Conservation (phyloP, 331 rosid species). For the Cydonia oblonga region DNA sequence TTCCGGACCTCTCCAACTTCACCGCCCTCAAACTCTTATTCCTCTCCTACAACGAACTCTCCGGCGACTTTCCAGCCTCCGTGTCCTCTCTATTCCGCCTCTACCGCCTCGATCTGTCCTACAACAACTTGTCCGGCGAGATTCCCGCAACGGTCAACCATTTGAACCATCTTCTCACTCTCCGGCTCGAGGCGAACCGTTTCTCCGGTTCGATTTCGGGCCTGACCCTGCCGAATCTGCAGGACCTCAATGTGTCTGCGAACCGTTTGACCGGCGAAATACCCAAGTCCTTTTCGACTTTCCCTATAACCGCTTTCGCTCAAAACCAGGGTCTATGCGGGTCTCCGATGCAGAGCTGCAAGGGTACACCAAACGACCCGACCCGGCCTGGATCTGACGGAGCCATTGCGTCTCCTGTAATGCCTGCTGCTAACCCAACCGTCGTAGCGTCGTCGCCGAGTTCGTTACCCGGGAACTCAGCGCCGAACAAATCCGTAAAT, state of each 20-base stretch:
- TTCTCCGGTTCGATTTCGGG: constrained; percentile 41
- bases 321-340: constrained; percentile 56
- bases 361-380: constrained; percentile 27
- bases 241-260: constrained; percentile 55
- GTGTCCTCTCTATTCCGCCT: constrained; percentile 36
- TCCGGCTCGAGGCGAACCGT: constrained; percentile 41
- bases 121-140: constrained; percentile 50
- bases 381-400: constrained; percentile 63
- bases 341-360: constrained; percentile 40
- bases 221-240: constrained; percentile 32
- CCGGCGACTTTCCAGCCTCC: constrained; percentile 48
- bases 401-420: constrained; percentile 58
- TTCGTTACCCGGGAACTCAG: constrained; percentile 30
- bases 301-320: constrained; percentile 42
- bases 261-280: constrained; percentile 51
- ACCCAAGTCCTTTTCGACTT: constrained; percentile 42
- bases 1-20: constrained; percentile 58
- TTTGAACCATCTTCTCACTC: constrained; percentile 52
- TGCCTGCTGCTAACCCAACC: constrained; percentile 21
- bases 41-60: constrained; percentile 47
- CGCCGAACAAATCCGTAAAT: neutral
- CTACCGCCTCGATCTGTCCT: constrained; percentile 74
- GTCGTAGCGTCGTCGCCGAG: constrained; percentile 59
- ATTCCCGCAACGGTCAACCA: constrained; percentile 39
- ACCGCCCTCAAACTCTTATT: constrained; percentile 54